phyloP scores from a whole-genome alignment of 1,139 yeast genomes.

The Magnusiomyces suaveolens region DNA sequence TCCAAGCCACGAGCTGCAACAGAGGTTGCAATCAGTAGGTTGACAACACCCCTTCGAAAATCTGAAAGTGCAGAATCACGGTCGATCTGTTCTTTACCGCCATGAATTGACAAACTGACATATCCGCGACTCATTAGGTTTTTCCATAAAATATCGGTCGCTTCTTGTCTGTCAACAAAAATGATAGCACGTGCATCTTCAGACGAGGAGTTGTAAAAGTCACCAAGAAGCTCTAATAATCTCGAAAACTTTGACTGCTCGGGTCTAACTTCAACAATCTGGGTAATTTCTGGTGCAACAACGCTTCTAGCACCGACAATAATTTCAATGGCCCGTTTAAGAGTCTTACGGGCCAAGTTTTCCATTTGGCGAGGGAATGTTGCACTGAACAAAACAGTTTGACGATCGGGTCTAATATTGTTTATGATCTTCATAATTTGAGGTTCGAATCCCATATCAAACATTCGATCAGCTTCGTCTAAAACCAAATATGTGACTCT shows the following conservation, averaged over 20 bases:
- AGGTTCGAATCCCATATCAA: constrained; percentile 96
- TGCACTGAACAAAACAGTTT: constrained; percentile 89
- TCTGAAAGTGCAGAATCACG: constrained; percentile 66
- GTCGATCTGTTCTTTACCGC: constrained; percentile 85
- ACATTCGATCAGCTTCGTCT: constrained; percentile 96
- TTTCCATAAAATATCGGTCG: constrained; percentile 62
- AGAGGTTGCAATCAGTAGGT: constrained; percentile 77
- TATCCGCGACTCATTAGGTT: constrained; percentile 50
- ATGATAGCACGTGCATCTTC: constrained; percentile 52
- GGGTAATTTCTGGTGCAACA: constrained; percentile 75
- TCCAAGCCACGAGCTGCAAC: constrained; percentile 93
- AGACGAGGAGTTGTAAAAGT: constrained; percentile 27
- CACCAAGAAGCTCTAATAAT: constrained; percentile 46
- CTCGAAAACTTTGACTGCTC: constrained; percentile 46
- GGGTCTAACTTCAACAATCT: constrained; percentile 49
- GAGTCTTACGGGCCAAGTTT: constrained; percentile 53
- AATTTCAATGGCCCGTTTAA: constrained; percentile 60
- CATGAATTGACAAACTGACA: constrained; percentile 66
- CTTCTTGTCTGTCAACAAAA: constrained; percentile 79
- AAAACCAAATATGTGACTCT: constrained; percentile 73
- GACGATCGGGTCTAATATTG: constrained; percentile 77
- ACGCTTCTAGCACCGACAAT: constrained; percentile 75
- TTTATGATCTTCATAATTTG: constrained; percentile 77
- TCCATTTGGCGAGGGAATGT: constrained; percentile 82
- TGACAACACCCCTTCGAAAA: constrained; percentile 54